Percentiles rank a stretch among this genome's conserved stretches.
Evolutionary conservation across 2,329 filamentous ascomycete genomes (phyloP).

Genomic region (Huntiella bhutanensis): DNA sequence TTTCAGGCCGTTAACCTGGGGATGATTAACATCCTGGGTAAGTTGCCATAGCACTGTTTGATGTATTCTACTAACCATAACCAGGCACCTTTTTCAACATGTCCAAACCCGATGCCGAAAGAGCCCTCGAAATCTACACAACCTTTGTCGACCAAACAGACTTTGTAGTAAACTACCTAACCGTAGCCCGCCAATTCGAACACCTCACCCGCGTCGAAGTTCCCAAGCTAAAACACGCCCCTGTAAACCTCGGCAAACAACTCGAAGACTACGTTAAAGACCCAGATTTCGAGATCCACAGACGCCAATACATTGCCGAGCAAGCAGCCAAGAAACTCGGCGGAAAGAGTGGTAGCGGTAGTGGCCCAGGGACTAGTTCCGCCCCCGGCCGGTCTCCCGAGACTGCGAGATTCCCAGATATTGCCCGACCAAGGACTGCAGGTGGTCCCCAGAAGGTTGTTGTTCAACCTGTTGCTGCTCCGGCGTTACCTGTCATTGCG

Average conservation of each 20-base stretch:
- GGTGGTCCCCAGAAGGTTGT: conserved; percentile 13
- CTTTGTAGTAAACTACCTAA: conserved; percentile 75
- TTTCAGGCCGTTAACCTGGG: conserved; percentile 95
- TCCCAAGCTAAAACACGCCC: conserved; percentile 91
- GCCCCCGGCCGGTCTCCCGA: conserved; percentile 15
- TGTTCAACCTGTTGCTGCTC: conserved; percentile 1
- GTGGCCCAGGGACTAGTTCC: conserved; percentile 14
- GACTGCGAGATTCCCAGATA: conserved; percentile 17
- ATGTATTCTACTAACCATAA: not conserved
- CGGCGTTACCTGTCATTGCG: conserved; percentile 24
- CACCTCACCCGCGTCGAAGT: conserved; percentile 85
- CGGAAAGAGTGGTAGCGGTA: conserved; percentile 15
- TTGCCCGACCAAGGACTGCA: conserved; percentile 19
- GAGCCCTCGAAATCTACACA: conserved; percentile 81
- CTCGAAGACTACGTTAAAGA: conserved; percentile 91
- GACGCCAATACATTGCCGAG: conserved; percentile 78
- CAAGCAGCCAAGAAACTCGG: conserved; percentile 50
- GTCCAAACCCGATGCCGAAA: conserved; percentile 82
- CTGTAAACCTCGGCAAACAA: conserved; percentile 72
- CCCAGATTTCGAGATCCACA: conserved; percentile 83
- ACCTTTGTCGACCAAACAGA: conserved; percentile 85
- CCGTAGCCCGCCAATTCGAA: conserved; percentile 74
- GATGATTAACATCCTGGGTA: conserved; percentile 89
- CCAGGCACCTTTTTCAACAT: conserved; percentile 95
- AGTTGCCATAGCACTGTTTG: conserved; percentile 15